Base-by-base conservation (phyloP, 495 filamentous ascomycete species). In the Evernia prunastri region DNA sequence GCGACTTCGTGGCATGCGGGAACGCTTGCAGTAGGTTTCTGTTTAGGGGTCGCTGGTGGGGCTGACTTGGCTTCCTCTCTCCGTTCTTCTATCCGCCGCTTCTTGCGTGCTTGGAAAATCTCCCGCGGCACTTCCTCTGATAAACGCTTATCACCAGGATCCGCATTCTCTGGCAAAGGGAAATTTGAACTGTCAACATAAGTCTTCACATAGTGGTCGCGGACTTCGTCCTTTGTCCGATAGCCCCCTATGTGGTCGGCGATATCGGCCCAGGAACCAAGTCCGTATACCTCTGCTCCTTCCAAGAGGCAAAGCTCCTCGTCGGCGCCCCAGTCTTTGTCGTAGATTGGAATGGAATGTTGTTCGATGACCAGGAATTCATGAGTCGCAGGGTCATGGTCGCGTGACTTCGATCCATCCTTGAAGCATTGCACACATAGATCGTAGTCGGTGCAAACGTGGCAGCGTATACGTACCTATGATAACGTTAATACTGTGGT, bases 221-320 rank as follows among this genome's bases (percentile, higher is more conserved):
- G 82, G 25, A 97, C 95, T 72, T 99, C 94, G 66, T 97, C 93
- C 73, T 96, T 99, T 63, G 84, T 86, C 53, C 94, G 87, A 68
- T 88, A 97, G 23, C 94, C 94, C 20, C 94, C 94, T 63, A 99
- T 97, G 72, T 99, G 94, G 70, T 99, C 92, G 40, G 94, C 92
- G 60, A 99, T 92, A 71, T 99, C 94, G 27, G 91, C 91, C 94
- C 94, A 99, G 8, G 92, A 96, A 10, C 94, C 94, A 56, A 99
- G 78, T 0, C 94, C 94, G 72, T 99, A 99, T 63, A 89, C 96
- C 73, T 99, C 95, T n/a, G 91, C 90, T 20, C 94, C 94, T 75
- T 99, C 95, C 29, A 99, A 77, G 47, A 99, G 78, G 12, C 96
- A 76, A 20, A 97, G 77, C 75, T 99, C 94, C 72, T 99, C 94